phyloP scores from a whole-genome alignment of 345 rosid species.

The Rhizophora mangle region DNA sequence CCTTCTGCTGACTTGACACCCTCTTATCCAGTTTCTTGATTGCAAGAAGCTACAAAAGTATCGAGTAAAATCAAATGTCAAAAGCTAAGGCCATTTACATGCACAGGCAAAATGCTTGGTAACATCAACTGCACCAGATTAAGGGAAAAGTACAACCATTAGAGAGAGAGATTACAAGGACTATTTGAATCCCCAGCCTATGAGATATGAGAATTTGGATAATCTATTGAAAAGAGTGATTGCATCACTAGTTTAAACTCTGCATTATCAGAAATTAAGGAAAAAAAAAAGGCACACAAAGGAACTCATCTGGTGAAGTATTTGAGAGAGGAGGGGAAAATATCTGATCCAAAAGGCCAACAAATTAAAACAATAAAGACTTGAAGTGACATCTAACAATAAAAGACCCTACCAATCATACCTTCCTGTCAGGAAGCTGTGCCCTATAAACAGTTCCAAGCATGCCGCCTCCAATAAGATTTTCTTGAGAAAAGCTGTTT shows the following conservation, averaged over 20 bases:
- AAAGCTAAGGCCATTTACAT: neutral
- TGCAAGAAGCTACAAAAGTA: constrained; percentile 60
- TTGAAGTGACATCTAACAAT: neutral
- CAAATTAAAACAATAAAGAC: no score
- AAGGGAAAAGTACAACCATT: neutral
- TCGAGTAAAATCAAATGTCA: constrained; percentile 17
- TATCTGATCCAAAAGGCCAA: neutral
- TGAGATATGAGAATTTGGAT: neutral
- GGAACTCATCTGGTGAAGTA: neutral
- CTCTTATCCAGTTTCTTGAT: constrained; percentile 88
- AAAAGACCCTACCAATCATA: constrained; percentile 24
- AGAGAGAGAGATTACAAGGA: neutral
- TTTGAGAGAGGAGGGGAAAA: no score
- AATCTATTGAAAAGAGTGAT: neutral
- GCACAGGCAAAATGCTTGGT: neutral
- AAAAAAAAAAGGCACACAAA: constrained; percentile 7
- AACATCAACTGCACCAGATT: neutral
- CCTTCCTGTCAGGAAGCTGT: constrained; percentile 81
- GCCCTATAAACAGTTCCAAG: constrained; percentile 92
- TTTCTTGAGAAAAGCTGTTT: constrained; percentile 93
- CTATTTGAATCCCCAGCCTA: neutral
- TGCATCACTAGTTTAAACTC: constrained; percentile 1
- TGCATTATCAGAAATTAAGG: neutral
- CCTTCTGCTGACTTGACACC: constrained; percentile 63
- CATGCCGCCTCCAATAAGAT: constrained; percentile 85